Evolutionary conservation across 208 protist species (phyloP).

Genomic region (Leishmania gerbilli): DNA sequence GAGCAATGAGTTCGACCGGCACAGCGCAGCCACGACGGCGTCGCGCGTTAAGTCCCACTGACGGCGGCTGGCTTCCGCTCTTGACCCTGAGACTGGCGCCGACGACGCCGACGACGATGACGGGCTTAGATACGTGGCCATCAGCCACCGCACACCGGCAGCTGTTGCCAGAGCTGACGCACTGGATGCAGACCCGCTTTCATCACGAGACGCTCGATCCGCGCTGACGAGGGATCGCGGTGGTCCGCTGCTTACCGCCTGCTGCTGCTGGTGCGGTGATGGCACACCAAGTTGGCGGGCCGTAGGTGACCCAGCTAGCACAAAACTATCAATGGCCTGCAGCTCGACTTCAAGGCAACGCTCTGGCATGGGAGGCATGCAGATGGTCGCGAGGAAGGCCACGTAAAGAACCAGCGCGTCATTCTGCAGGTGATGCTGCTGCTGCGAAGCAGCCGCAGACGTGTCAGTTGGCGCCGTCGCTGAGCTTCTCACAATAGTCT

Average conservation of each 20-base stretch:
- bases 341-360: neutral
- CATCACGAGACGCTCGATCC: neutral
- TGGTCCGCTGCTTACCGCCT: neutral
- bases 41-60: neutral
- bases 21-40: neutral
- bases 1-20: neutral
- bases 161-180: neutral
- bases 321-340: slow-evolving; percentile 7
- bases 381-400: slow-evolving; percentile 18
- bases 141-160: slow-evolving; percentile 8
- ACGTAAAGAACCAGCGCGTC: slow-evolving; percentile 22
- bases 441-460: neutral
- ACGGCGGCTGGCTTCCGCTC: neutral
- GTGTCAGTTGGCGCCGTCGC: neutral
- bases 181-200: neutral
- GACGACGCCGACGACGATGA: neutral
- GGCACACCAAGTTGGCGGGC: neutral
- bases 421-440: neutral
- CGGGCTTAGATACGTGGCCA: slow-evolving; percentile 1
- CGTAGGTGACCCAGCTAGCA: slow-evolving; percentile 3
- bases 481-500: slow-evolving; percentile 6
- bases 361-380: neutral
- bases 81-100: neutral
- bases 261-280: neutral
- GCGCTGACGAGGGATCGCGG: neutral